These are phyloP conservation scores for Crithidia bombi DNA, from an alignment of 208 protist species.

Conservation along the genomic window DNA sequence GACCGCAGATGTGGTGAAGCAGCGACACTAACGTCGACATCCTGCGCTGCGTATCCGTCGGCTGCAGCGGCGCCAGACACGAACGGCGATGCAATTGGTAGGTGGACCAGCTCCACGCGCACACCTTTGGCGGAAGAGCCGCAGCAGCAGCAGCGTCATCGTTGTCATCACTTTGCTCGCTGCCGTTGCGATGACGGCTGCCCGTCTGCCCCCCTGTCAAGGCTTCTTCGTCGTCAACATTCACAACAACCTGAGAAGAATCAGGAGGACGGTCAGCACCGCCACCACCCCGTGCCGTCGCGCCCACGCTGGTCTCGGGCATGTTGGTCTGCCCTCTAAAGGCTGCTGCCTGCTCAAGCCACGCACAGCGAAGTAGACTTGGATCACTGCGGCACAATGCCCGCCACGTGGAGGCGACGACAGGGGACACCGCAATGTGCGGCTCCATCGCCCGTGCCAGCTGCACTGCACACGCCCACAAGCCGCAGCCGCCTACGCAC, in stretches of 20 bases:
- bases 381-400: conserved; percentile 54
- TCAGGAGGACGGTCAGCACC: too few species aligned
- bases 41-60: background rate
- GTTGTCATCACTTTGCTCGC: background rate
- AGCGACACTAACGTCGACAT: background rate
- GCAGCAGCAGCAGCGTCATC: background rate
- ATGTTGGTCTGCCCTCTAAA: background rate
- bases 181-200: background rate
- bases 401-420: conserved; percentile 58
- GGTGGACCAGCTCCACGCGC: conserved; percentile 7
- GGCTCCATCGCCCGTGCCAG: conserved; percentile 42
- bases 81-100: background rate
- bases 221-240: too few species aligned
- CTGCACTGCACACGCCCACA: conserved; percentile 24
- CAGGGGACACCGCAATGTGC: conserved; percentile 32
- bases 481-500: background rate
- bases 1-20: conserved; percentile 4
- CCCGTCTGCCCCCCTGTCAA: background rate
- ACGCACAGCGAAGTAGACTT: conserved; percentile 33
- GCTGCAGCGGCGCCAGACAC: conserved; percentile 13
- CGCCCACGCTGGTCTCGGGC: background rate
- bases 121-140: background rate
- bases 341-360: conserved; percentile 26
- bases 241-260: too few species aligned
- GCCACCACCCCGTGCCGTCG: background rate